phyloP scores from a whole-genome alignment of 2,329 filamentous ascomycete species.

The Ceratocystis albifundus region DNA sequence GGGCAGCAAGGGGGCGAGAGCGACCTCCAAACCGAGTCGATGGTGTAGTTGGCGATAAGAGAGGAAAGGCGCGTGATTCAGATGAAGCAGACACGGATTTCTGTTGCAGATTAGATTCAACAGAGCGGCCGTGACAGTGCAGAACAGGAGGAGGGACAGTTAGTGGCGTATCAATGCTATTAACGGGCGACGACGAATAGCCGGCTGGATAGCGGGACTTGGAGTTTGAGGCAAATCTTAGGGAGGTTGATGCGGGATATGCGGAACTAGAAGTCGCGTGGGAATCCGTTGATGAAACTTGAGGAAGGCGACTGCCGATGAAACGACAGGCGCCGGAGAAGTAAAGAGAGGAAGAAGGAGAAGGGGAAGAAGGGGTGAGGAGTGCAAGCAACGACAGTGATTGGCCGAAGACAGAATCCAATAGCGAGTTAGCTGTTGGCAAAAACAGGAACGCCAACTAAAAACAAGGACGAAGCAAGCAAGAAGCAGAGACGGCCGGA shows the following conservation, averaged over 20 bases:
- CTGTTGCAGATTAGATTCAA: conserved; percentile 6
- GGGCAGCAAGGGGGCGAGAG: conserved; percentile 37
- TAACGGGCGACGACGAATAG: neutral
- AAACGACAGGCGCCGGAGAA: conserved; percentile 31
- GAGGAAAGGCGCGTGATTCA: conserved; percentile 1
- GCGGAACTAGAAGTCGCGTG: conserved; percentile 28
- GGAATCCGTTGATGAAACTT: conserved; percentile 40
- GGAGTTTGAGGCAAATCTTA: conserved; percentile 22
- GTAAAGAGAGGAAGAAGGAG: conserved; percentile 19
- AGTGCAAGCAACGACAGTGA: neutral
- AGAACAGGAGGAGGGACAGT: neutral
- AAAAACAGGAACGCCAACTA: neutral
- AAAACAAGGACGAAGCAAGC: neutral
- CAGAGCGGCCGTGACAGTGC: conserved; percentile 14
- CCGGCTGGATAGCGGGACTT: neutral
- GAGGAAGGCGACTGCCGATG: conserved; percentile 35
- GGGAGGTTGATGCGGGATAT: conserved; percentile 18
- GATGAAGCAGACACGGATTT: conserved; percentile 11
- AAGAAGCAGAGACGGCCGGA: neutral
- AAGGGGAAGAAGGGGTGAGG: conserved; percentile 23
- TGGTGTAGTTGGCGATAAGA: conserved; percentile 7
- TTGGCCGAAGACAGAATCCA: neutral
- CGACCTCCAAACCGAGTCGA: conserved; percentile 26
- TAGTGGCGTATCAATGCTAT: neutral
- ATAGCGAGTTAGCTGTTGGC: conserved; percentile 10